Evolutionary conservation across 208 protist genomes (phyloP), one percentile per base, ranked within the genome.

Genomic region (Blastocrithidia nonstop): DNA sequence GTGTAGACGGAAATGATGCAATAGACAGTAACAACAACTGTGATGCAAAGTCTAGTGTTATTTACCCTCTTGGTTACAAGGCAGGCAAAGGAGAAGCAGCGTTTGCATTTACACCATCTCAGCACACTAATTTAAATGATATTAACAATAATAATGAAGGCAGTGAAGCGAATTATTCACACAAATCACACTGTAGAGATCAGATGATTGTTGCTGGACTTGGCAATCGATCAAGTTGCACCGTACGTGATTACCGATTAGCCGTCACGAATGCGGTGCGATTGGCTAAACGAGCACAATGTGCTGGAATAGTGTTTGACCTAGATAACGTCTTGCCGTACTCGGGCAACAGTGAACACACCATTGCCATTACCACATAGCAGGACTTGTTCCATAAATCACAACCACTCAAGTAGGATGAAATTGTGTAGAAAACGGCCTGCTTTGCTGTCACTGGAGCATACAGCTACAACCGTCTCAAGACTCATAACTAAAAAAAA

Each of bases 181-280:
- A n/a, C n/a, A n/a, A n/a, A n/a, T n/a, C n/a, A n/a, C n/a, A n/a
- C n/a, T n/a, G n/a, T n/a, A n/a, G n/a, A n/a, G n/a, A n/a, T n/a
- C n/a, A n/a, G n/a, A n/a, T n/a, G n/a, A n/a, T n/a, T n/a, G n/a
- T n/a, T 3, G 56, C 61, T 1, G 71, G 71, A 3, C 41, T 58
- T 17, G 61, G 54, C 15, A 21, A 35, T 35, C 11, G n/a, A n/a
- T 11, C 29, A n/a, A 11, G n/a, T 11, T 51, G 58, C 17, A 62
- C 56, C 11, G 61, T 79, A 31, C 56, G 69, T 29, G 75, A 88
- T 36, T 83, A 78, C 55, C 70, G 71, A 20, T 52, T 64, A 6
- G 79, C 79, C 9, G 57, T 88, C 20, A 88, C 73, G 3, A 59
- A 35, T 15, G 79, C 79, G 1, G 79, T 88, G 61, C 71, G 66